These are phyloP conservation scores for Trametopsis cervina DNA, from an alignment of 768 basidiomycete species.

Conservation along the genomic window DNA sequence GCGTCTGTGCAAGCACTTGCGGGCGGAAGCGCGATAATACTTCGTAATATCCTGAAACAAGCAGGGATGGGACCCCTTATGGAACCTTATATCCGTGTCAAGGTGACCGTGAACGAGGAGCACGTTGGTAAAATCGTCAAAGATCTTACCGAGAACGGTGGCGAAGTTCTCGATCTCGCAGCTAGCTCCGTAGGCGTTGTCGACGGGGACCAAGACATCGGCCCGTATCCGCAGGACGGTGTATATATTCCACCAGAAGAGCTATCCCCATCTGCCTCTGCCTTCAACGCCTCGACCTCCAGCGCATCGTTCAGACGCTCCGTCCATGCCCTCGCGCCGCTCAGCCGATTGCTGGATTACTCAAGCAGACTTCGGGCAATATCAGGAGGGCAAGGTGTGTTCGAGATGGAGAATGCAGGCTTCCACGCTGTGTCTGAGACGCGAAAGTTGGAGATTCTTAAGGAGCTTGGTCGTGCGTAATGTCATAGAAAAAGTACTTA, in stretches of 20 bases:
- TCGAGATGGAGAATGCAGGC: slow-evolving; percentile 76
- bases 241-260: slow-evolving; percentile 70
- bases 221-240: slow-evolving; percentile 49
- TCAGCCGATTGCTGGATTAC: slow-evolving; percentile 80
- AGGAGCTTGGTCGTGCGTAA: slow-evolving; percentile 72
- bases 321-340: slow-evolving; percentile 66
- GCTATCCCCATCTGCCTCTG: slow-evolving; percentile 63
- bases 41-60: slow-evolving; percentile 42
- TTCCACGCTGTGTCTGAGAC: slow-evolving; percentile 59
- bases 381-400: slow-evolving; percentile 75
- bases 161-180: slow-evolving; percentile 69
- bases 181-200: slow-evolving; percentile 35
- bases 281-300: slow-evolving; percentile 22
- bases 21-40: slow-evolving; percentile 44
- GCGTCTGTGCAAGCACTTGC: slow-evolving; percentile 19
- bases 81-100: slow-evolving; percentile 72
- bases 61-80: slow-evolving; percentile 68
- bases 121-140: slow-evolving; percentile 72
- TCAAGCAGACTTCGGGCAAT: slow-evolving; percentile 71
- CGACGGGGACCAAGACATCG: slow-evolving; percentile 30
- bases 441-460: slow-evolving; percentile 65
- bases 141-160: slow-evolving; percentile 78
- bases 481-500: background rate
- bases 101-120: slow-evolving; percentile 59
- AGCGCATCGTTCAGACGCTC: slow-evolving; percentile 46